Base-by-base conservation (phyloP, 2,329 filamentous ascomycete genomes). In the Fusarium illudens region DNA sequence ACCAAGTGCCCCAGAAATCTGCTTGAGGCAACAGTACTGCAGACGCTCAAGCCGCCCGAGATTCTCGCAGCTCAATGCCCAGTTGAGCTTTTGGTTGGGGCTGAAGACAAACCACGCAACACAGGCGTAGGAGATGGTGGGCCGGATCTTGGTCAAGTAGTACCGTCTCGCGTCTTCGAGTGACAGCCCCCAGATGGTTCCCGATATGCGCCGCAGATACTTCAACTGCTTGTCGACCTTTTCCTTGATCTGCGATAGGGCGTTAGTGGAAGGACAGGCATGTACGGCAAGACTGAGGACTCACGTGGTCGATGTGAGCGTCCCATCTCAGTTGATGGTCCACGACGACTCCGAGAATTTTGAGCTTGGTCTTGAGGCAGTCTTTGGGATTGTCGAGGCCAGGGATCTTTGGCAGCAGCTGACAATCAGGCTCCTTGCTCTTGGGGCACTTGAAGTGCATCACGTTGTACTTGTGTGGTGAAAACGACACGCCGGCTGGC, bases 91-190 rank as follows among this genome's bases (percentile, higher is more conserved):
- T 20, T 50, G 15, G 22, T 19, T 17, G 2, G 17, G 19, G 17
- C 22, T 44, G 33, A 29, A 29, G 6, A 50, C 19, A 22, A 55
- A 60, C 60, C 60, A 64, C 19, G 39, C 56, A 13, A 8, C 49
- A 27, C 56, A 64, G 25, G 25, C 60, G 27, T 64, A 60, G 1
- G 55, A 30, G 4, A 64, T 59, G 56, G 58, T 46, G 5, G 60
- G 50, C 3, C 36, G 49, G 27, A 64, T 48, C 51, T 64, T 59
- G 33, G 33, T n/a, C 39, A 60, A 4, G 34, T 60, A 64, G 39
- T 60, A n/a, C 22, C 20, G 30, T 17, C 60, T 36, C 22, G 44
- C 34, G 6, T n/a, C 20, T 9, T 29, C 12, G 37, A 36, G 25
- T 25, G 19, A 13, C 11, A 52, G n/a, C 9, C 60, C 60, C 51